phyloP scores from a whole-genome alignment of 2,329 filamentous ascomycete species.

The Phialemonium atrogriseum region DNA sequence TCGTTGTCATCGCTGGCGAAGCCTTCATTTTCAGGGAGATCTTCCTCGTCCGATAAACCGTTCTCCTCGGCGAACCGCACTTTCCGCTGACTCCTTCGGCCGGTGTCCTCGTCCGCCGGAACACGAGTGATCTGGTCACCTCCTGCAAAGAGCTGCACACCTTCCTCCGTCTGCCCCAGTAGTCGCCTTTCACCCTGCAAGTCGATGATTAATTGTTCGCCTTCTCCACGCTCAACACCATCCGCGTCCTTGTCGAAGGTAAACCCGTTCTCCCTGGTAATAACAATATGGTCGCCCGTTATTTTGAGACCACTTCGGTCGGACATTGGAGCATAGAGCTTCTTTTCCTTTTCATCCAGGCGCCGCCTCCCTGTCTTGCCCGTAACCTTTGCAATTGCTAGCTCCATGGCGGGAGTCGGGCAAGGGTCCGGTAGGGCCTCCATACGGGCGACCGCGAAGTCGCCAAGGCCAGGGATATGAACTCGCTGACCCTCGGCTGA shows the following conservation, averaged over 20 bases:
- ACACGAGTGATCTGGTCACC: conserved; percentile 59
- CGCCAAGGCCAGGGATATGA: conserved; percentile 87
- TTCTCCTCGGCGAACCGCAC: conserved; percentile 52
- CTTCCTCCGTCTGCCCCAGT: conserved; percentile 73
- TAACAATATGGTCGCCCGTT: conserved; percentile 95
- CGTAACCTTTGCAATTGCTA: conserved; percentile 72
- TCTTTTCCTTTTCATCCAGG: conserved; percentile 93
- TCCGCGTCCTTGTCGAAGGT: conserved; percentile 65
- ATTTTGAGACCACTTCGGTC: conserved; percentile 94
- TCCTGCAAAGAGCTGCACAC: conserved; percentile 77
- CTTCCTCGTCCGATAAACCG: conserved; percentile 49
- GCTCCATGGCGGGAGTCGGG: conserved; percentile 85
- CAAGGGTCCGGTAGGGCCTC: conserved; percentile 90
- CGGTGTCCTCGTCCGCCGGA: conserved; percentile 50
- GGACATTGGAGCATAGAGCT: conserved; percentile 95
- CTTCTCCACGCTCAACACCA: conserved; percentile 73
- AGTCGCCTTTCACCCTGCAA: conserved; percentile 76
- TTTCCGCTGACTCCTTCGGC: conserved; percentile 50
- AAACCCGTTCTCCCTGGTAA: conserved; percentile 59
- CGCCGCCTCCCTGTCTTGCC: conserved; percentile 75
- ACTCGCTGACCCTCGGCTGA: conserved; percentile 76
- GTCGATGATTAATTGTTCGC: conserved; percentile 88
- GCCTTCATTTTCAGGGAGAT: conserved; percentile 43
- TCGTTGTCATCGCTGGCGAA: conserved; percentile 44
- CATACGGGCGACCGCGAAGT: conserved; percentile 74